Base-by-base conservation (phyloP, 73 alveolate genomes). In the Paramecium sexaurelia region DNA sequence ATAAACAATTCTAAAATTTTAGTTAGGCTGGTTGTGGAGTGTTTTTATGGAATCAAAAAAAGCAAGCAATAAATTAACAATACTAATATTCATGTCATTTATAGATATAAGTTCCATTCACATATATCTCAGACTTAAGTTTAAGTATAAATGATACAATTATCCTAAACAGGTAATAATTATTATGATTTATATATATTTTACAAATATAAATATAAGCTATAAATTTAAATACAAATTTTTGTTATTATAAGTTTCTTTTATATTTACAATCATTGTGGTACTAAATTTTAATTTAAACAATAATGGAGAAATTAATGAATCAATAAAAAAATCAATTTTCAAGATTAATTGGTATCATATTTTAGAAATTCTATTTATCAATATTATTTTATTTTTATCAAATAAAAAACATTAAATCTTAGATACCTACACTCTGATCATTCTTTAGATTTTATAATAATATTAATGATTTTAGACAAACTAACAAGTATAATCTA, bases 21-120 rank as follows among this genome's bases (percentile, higher is more conserved):
- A 61, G 83, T 1, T 13, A 61, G 9, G 83, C 45, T 6, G 83
- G 83, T 1, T 61, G 39, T 11, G 83, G 83, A 3, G 43, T 61
- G 9, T 8, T 61, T 27, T 10, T 61, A 29, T 61, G 83, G 47
- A 61, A 61, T 26, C 3, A 61, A 22, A 29, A 11, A 13, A 61
- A 61, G 26, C 13, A 26, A 61, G 47, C 41, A 61, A 10, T 61
- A 26, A 61, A 61, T 32, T 61, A 61, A 61, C 24, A 29, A 29
- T 61, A 61, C 9, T 10, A 61, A 32, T 61, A 61, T 32, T 61
- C 83, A 29, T 61, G 83, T 61, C 83, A 61, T 61, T 26, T 61
- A 26, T 32, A 61, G 43, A 29, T 61, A 2, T 32, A 29, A 61
- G 43, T 61, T 2, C 83, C 83, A 26, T 61, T 61, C 5, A 61